Evolutionary conservation across 2,329 filamentous ascomycete species (phyloP).

Genomic region (Cytospora schulzeri): DNA sequence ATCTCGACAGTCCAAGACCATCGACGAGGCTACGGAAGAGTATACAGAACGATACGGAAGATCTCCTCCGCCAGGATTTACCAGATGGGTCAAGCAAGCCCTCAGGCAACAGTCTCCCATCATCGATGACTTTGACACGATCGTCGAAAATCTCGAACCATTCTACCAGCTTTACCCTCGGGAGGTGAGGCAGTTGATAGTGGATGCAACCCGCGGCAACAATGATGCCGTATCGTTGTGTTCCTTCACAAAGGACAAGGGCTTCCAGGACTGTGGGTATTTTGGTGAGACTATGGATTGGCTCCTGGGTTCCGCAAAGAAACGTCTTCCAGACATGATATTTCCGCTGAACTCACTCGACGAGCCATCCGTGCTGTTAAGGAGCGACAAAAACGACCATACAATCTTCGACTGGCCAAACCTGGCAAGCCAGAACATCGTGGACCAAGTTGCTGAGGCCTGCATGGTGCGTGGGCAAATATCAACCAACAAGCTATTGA

Average conservation of each 20-base stretch:
- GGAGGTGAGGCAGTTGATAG: constrained; percentile 37
- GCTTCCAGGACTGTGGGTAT: constrained; percentile 37
- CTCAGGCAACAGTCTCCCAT: constrained; percentile 42
- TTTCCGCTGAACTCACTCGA: constrained; percentile 53
- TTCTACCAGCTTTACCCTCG: constrained; percentile 44
- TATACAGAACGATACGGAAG: constrained; percentile 47
- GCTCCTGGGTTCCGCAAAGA: constrained; percentile 33
- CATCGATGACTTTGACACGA: constrained; percentile 54
- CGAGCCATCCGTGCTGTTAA: constrained; percentile 47
- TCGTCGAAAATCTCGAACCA: constrained; percentile 43
- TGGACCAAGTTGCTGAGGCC: constrained; percentile 31
- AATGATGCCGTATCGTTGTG: constrained; percentile 44
- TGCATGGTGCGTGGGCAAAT: constrained; percentile 13
- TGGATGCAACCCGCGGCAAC: constrained; percentile 29
- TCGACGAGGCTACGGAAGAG: constrained; percentile 40
- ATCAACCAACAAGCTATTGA: neutral
- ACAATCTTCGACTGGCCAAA: constrained; percentile 8
- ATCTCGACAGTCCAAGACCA: constrained; percentile 42
- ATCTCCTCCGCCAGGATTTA: constrained; percentile 50
- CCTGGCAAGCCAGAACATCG: constrained; percentile 29
- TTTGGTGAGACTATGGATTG: constrained; percentile 39
- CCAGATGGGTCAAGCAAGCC: constrained; percentile 49
- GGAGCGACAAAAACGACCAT: constrained; percentile 29
- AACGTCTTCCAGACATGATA: constrained; percentile 40
- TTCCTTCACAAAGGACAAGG: constrained; percentile 37